Conservation (phyloP, 306 rosid species). For the Lathyrus tuberosus region DNA sequence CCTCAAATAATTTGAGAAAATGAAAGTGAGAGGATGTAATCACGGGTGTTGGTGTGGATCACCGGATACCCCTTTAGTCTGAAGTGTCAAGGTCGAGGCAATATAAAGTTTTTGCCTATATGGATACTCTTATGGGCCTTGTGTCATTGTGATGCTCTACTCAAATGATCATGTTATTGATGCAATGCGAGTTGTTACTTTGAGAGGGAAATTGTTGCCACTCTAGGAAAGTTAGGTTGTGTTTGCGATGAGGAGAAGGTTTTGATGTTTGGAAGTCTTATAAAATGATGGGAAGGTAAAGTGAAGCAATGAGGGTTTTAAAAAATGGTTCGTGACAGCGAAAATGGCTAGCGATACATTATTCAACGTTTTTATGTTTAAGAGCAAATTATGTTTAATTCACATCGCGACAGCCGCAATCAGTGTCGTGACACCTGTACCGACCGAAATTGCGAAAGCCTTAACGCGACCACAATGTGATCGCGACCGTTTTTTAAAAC, state of each 20-base stretch:
- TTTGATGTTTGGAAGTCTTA: neutral
- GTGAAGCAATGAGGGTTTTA: neutral
- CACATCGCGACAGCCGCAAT: no score
- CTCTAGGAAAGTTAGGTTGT: conserved; percentile 1
- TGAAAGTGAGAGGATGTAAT: neutral
- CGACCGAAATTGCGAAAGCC: no score
- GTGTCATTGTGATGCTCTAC: neutral
- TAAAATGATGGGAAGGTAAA: conserved; percentile 1
- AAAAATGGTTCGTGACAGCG: no score
- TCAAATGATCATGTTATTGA: neutral
- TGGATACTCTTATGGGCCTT: neutral
- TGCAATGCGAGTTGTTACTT: conserved; percentile 8
- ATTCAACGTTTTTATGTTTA: no score
- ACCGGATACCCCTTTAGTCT: neutral
- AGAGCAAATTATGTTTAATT: no score
- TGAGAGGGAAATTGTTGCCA: neutral
- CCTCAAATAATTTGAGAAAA: neutral
- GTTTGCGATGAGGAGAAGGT: neutral
- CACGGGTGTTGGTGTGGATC: neutral
- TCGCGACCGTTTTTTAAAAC: no score
- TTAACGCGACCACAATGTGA: no score
- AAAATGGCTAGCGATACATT: no score
- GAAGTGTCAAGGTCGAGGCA: neutral
- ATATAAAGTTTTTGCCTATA: neutral
- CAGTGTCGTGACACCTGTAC: no score